Evolutionary conservation across 1,284 basidiomycete genomes (phyloP), one percentile per base, ranked within the genome.

Genomic region (Melanopsichium pennsylvanicum): DNA sequence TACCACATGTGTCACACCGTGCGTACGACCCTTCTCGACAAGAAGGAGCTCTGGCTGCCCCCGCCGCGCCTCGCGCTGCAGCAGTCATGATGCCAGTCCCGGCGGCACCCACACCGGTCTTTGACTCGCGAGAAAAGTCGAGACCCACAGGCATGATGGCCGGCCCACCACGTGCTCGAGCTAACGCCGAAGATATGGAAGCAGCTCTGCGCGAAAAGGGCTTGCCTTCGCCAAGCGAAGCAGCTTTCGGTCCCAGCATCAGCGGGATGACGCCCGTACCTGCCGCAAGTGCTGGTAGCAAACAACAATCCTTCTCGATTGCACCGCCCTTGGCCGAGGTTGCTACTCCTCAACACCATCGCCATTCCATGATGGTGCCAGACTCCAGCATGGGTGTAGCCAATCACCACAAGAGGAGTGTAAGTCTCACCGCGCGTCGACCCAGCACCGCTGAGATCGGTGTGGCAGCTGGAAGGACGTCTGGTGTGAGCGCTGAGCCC

Each of bases 41-140:
- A 32, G 52, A 70, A 44, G 49, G 54, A n/a, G 51, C 54, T 15
- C 35, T 67, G 18, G 43, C 35, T 19, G 45, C 42, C n/a, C 56
- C 62, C n/a, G 42, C 63, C 16, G 44, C 56, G 12, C 55, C 60
- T 18, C 39, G 50, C n/a, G 43, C 51, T 15, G 59, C 41, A 4
- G 54, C 58, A 11, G 50, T 57, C 3, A 57, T 57, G 52, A 48
- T 56, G 48, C 40, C 63, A 15, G 31, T 48, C 7, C 43, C 64
- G 9, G 41, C 62, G 2, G 66, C 67, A 23, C 66, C 76, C 1
- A 80, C 75, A 7, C 78, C 78, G n/a, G 75, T 80, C 4, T 80
- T 80, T 18, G 78, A 80, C 11, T 80, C 78, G 44, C 70, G 78
- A 7, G 69, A 80, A 42, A 80, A 80, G 64, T 76, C 74, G 12